Evolutionary conservation across 2,329 filamentous ascomycete genomes (phyloP).

Genomic region (Fusarium sp.): DNA sequence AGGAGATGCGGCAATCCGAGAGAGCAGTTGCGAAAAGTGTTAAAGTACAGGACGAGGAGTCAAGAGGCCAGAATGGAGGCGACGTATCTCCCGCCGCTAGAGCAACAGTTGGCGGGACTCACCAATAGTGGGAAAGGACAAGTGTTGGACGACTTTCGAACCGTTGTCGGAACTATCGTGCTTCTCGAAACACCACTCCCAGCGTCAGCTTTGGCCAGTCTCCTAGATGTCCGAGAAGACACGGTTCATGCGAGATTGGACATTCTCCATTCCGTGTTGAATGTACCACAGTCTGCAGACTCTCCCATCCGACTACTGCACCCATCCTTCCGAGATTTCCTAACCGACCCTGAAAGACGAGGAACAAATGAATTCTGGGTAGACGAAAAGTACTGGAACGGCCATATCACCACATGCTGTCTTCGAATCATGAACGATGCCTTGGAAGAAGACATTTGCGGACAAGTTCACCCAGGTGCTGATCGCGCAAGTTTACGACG

Average conservation of each 20-base stretch:
- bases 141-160: constrained; percentile 38
- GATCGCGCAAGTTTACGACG: not conserved
- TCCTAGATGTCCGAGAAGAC: not conserved
- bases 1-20: constrained; percentile 32
- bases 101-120: constrained; percentile 2
- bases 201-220: constrained; percentile 25
- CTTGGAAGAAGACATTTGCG: constrained; percentile 54
- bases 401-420: constrained; percentile 49
- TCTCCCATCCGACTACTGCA: constrained; percentile 44
- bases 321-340: constrained; percentile 55
- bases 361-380: constrained; percentile 51
- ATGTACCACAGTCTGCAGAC: not conserved
- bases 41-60: constrained; percentile 25
- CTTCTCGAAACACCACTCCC: constrained; percentile 37
- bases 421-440: constrained; percentile 48
- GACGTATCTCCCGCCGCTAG: constrained; percentile 31
- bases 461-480: not conserved
- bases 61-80: constrained; percentile 18
- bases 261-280: not conserved
- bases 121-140: not conserved
- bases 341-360: constrained; percentile 39
- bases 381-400: constrained; percentile 45
- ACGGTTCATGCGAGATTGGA: not conserved
- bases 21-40: constrained; percentile 39
- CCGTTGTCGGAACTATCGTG: constrained; percentile 42